Evolutionary conservation across 1,139 yeast genomes (phyloP), one percentile per base, ranked within the genome.

Genomic region (Hyphopichia burtonii): DNA sequence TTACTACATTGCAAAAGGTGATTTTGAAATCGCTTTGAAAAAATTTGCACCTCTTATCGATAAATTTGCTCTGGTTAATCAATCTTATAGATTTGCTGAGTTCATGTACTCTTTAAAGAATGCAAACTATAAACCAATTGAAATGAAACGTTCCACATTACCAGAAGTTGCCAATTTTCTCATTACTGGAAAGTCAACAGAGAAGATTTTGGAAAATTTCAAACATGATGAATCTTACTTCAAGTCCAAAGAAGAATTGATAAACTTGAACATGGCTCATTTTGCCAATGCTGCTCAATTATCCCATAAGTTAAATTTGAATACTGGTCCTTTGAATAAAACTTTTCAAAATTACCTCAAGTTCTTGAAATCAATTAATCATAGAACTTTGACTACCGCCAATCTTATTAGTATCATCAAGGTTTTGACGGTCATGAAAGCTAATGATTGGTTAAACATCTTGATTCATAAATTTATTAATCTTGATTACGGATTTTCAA

Each of bases 391-490:
- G 16, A 52, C 62, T 1, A 48, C 54, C 3, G 47, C 51, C 4
- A 63, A 65, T 38, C 59, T 72, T 34, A 39, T 47, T 11, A 51
- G 49, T 11, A 48, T 70, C 2, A 58, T 71, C 22, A 44, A 54
- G 20, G 53, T 69, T 31, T 60, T 71, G 43, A 55, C 68, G 0
- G 37, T 49, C 3, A 50, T 52, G 14, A 53, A 56, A 14, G 59
- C 65, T 2, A 52, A 44, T 14, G 63, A 59, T 4, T 43, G 52
- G 8, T 56, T 71, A 46, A 57, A 61, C 36, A 46, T 68, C 19
- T 48, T 72, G 31, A 49, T 66, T 35, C 56, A 53, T 36, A 65
- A 68, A 45, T 53, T 71, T 14, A 44, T 65, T 20, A 44, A 19
- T 20, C 15, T 18, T 14, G 41, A 48, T 20, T 42, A 42, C 7